phyloP scores from a whole-genome alignment of 2,329 filamentous ascomycete genomes.

The Onygenales sp. region DNA sequence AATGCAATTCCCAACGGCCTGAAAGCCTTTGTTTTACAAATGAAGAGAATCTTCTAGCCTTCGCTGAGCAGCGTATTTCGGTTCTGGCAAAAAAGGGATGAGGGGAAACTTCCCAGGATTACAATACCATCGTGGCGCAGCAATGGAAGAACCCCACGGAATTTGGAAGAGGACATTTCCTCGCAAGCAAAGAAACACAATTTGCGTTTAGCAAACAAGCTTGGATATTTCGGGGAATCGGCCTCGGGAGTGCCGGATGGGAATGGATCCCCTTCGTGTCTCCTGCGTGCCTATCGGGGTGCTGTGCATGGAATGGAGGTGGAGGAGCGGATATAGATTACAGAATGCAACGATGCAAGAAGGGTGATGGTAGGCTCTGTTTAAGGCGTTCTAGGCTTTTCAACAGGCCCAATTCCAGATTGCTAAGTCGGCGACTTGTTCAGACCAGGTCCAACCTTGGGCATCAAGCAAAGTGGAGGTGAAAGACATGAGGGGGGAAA shows the following conservation, averaged over 20 bases:
- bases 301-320: too few relatives aligned
- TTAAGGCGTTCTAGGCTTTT: neutral
- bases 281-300: too few relatives aligned
- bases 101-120: neutral
- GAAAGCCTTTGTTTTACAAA: neutral
- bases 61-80: too few relatives aligned
- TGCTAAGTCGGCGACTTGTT: too few relatives aligned
- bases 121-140: neutral
- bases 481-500: neutral
- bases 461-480: neutral
- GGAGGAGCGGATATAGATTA: neutral
- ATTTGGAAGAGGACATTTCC: neutral
- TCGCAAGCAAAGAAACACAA: too few relatives aligned
- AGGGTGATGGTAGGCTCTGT: neutral
- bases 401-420: neutral
- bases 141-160: neutral
- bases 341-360: too few relatives aligned
- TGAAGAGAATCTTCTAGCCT: neutral
- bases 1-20: neutral
- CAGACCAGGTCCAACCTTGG: neutral
- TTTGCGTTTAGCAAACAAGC: neutral
- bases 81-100: too few relatives aligned
- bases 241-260: too few relatives aligned
- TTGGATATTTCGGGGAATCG: neutral
- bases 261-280: too few relatives aligned